Evolutionary conservation across 208 protist species (phyloP).

Genomic region (Trypanosoma boissoni): DNA sequence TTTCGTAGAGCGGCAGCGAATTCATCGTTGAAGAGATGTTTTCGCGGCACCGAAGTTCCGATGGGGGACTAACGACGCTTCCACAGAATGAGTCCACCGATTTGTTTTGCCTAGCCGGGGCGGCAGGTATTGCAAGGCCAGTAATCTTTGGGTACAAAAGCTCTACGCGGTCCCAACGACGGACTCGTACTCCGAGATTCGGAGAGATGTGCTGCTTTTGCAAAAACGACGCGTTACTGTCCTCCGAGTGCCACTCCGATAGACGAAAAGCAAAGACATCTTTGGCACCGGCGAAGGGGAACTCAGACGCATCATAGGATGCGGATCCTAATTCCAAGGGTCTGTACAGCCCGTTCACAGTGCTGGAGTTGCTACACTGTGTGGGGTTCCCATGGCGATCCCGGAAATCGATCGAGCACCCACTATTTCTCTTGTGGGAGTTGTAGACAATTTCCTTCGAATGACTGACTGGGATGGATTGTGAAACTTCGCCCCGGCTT

Average conservation of each 20-base stretch:
- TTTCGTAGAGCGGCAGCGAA: not conserved
- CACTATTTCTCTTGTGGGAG: too few species aligned
- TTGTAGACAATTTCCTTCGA: too few species aligned
- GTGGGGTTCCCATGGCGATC: too few species aligned
- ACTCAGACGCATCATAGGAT: not conserved
- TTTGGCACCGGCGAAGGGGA: conserved; percentile 45
- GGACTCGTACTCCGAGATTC: conserved; percentile 35
- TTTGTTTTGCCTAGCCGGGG: conserved; percentile 36
- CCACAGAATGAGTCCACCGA: conserved; percentile 8
- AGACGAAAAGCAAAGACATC: conserved; percentile 56
- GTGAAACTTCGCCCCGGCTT: too few species aligned
- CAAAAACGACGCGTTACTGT: conserved; percentile 42
- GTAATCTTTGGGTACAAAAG: conserved; percentile 49
- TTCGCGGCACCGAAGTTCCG: not conserved
- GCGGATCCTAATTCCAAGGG: too few species aligned
- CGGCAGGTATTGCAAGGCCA: conserved; percentile 39
- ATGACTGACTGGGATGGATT: too few species aligned
- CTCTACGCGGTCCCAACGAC: conserved; percentile 68
- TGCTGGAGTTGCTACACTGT: too few species aligned
- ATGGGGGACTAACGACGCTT: not conserved
- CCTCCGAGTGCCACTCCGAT: conserved; percentile 22
- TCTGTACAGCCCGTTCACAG: too few species aligned
- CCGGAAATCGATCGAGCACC: too few species aligned
- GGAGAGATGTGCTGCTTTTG: conserved; percentile 39
- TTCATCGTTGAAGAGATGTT: not conserved